Conservation (phyloP, 495 filamentous ascomycete genomes). For the Apiosordaria backusii region DNA sequence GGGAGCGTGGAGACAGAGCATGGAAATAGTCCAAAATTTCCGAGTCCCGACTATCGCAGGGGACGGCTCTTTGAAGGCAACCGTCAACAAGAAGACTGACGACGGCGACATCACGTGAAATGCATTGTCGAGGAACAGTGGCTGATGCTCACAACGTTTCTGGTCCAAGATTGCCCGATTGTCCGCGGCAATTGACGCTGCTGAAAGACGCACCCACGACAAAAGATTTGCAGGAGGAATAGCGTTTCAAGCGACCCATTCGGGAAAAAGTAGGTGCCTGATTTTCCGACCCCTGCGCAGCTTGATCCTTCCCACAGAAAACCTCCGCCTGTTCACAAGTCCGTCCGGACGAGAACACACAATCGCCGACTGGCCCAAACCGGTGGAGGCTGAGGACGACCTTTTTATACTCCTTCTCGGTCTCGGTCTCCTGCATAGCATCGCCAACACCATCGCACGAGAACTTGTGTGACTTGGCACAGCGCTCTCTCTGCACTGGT, state of each 20-base stretch:
- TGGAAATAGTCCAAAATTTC: not conserved
- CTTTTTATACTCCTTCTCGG: not conserved
- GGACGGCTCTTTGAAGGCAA: too few species aligned
- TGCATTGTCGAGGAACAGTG: not conserved
- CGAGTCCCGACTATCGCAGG: not conserved
- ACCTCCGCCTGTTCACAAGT: not conserved
- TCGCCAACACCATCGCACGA: not conserved
- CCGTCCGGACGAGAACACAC: not conserved
- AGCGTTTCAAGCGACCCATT: not conserved
- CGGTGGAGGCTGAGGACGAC: not conserved
- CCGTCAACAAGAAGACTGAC: too few species aligned
- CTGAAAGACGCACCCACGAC: too few species aligned
- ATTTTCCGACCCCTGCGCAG: not conserved
- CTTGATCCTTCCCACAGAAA: too few species aligned
- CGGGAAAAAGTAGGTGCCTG: not conserved
- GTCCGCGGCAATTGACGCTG: too few species aligned
- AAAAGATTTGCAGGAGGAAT: not conserved
- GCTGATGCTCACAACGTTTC: not conserved
- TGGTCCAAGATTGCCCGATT: not conserved
- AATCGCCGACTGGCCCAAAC: not conserved
- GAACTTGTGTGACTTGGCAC: not conserved
- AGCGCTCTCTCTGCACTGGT: not conserved
- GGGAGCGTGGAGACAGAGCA: not conserved
- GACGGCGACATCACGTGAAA: too few species aligned
- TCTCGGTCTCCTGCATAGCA: not conserved